phyloP scores from a whole-genome alignment of 441 rosid species.

The Adansonia gregorii region DNA sequence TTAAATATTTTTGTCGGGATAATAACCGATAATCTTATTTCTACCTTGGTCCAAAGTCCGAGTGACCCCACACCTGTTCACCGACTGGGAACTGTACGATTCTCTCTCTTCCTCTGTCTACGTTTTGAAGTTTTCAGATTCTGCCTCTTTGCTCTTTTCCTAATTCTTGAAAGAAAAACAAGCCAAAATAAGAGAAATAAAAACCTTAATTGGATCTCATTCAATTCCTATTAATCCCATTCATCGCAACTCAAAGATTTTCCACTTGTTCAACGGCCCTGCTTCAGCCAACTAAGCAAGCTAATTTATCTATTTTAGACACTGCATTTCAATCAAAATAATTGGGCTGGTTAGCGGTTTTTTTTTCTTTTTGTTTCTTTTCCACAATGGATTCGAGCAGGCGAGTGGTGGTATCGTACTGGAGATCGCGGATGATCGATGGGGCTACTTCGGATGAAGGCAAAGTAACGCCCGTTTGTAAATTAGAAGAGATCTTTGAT shows the following conservation, averaged over 20 bases:
- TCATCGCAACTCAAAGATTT: neutral
- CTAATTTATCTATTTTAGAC: neutral
- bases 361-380: neutral
- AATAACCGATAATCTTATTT: no score
- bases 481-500: constrained; percentile 91
- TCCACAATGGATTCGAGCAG: constrained; percentile 90
- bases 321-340: neutral
- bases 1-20: no score
- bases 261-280: neutral
- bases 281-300: neutral
- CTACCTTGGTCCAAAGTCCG: no score
- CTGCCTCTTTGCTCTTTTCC: neutral
- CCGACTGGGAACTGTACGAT: no score
- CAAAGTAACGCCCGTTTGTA: constrained; percentile 90
- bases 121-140: neutral
- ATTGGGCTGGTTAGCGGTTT: neutral
- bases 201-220: neutral
- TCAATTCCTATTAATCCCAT: neutral
- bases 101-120: neutral
- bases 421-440: constrained; percentile 96
- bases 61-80: no score
- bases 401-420: constrained; percentile 96
- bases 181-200: neutral
- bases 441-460: constrained; percentile 92
- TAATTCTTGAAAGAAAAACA: neutral